Percentiles rank a stretch among this genome's conserved stretches.
Evolutionary conservation across 2,329 filamentous ascomycete species (phyloP).

Genomic region (Lasiodiplodia sp.): DNA sequence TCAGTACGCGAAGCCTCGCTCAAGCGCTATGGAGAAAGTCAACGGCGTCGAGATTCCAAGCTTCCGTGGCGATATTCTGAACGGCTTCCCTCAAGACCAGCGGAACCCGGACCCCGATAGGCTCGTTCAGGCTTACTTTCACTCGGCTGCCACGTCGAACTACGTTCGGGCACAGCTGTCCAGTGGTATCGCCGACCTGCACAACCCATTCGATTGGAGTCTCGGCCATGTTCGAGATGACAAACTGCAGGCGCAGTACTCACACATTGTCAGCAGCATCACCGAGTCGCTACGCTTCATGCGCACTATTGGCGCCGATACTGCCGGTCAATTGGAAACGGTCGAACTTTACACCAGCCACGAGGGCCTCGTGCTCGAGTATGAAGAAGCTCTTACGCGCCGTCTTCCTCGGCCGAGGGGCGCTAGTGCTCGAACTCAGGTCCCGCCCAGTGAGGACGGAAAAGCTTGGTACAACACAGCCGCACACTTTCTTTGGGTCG

Average conservation of each 20-base stretch:
- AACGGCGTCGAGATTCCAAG: conserved; percentile 83
- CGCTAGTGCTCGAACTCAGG: conserved; percentile 38
- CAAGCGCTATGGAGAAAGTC: conserved; percentile 82
- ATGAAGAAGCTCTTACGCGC: conserved; percentile 87
- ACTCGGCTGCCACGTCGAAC: conserved; percentile 93
- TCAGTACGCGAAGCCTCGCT: conserved; percentile 95
- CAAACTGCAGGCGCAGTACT: conserved; percentile 84
- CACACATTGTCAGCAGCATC: conserved; percentile 82
- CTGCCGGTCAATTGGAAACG: conserved; percentile 82
- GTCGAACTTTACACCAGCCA: conserved; percentile 96
- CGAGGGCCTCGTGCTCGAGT: conserved; percentile 91
- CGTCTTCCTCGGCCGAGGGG: conserved; percentile 70
- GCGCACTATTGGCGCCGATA: conserved; percentile 89
- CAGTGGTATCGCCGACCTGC: conserved; percentile 90
- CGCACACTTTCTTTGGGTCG: conserved; percentile 97
- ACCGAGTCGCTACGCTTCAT: conserved; percentile 94
- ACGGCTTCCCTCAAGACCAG: conserved; percentile 80
- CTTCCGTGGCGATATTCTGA: conserved; percentile 95
- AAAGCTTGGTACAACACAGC: conserved; percentile 91
- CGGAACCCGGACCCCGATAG: conserved; percentile 82
- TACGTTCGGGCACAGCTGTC: conserved; percentile 85
- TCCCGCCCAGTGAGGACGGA: conserved; percentile 40
- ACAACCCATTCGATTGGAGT: conserved; percentile 93
- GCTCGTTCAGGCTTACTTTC: conserved; percentile 90
- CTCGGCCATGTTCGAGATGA: conserved; percentile 90